Evolutionary conservation across 257 asterid genomes (phyloP), one percentile per base, ranked within the genome.

Genomic region (Handroanthus guayacan): DNA sequence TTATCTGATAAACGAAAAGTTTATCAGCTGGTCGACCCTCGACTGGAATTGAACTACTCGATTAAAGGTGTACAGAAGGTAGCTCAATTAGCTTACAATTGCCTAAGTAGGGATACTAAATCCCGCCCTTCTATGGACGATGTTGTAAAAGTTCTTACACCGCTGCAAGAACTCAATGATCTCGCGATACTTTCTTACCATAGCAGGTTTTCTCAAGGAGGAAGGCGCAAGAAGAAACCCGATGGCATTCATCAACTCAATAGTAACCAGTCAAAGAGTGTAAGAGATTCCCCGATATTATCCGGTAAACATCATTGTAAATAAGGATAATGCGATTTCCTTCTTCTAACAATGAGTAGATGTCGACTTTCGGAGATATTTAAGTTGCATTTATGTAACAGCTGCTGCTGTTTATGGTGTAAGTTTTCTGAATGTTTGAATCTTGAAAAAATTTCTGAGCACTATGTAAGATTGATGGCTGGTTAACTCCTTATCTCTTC

Each of bases 51-150:
- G 9, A 88, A 86, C 62, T 94, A 90, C 86, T 94, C 99, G 11
- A 71, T 90, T 63, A 90, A 89, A 88, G 97, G 97, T 47, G 99
- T 88, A 8, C 95, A 86, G 11, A 94, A 87, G 74, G 86, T 90
- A 10, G 82, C 97, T 39, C 97, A 90, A 71, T 78, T 94, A 17
- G 93, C 97, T 50, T 82, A 66, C 73, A 85, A 44, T 48, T 94
- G 97, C 84, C 88, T 94, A 17, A 84, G 88, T 83, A 74, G 97
- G 80, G 99, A 94, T 68, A 84, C 96, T 2, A 92, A 92, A 69
- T 84, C 93, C 12, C 90, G 97, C 5, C 99, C 99, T 9, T 80
- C 97, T 0, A 89, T 92, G 97, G 99, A 92, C 37, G 99, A 92
- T 55, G 80, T 94, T 34, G 95, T 94, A 4, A 89, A 89, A 84